Base-by-base conservation (phyloP, 192 early-diverging fungal species). In the Linderina pennispora region DNA sequence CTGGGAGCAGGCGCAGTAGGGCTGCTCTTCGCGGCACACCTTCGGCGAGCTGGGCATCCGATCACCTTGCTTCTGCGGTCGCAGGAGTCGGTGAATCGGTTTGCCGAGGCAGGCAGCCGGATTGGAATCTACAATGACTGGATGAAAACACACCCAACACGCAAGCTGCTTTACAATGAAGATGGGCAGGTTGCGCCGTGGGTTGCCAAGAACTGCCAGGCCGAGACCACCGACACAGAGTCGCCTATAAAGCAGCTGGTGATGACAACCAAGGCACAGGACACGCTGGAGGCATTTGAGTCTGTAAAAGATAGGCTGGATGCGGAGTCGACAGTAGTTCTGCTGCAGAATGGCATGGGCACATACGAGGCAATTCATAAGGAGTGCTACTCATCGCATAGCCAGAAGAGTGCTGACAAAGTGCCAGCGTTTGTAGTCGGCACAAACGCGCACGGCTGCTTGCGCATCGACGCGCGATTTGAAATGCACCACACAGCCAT, bases 1-100 rank as follows among this genome's bases (percentile, higher is more conserved):
- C 59, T 89, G 6, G 86, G 86, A 17, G 76, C 77, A 22, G 83
- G 84, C 4, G 84, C 82, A n/a, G 72, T 85, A 16, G 86, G 86
- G 3, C 68, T 80, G 25, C 64, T 84, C 34, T 57, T 85, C 39
- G 83, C 81, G 8, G 62, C 70, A 11, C 54, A 79, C 32, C 62
- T 88, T 34, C 65, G 75, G 32, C 50, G 62, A n/a, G 48, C 63
- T 14, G 61, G 68, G 1, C 62, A 70, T 10, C 69, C 76, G 23
- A 67, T 83, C 25, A 82, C 76, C 8, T 57, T 87, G 5, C 45
- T 85, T 9, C 63, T 87, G 13, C 74, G 80, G 18, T 63, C 76
- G 14, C 68, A 73, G 14, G 57, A 74, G 4, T 45, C 70, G n/a
- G 55, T 46, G 3, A 57, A 67, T 16, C 47, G 53, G 8, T 65